These are phyloP conservation scores for Calendula officinalis DNA, from an alignment of 129 eudicot genomes.

Conservation along the genomic window DNA sequence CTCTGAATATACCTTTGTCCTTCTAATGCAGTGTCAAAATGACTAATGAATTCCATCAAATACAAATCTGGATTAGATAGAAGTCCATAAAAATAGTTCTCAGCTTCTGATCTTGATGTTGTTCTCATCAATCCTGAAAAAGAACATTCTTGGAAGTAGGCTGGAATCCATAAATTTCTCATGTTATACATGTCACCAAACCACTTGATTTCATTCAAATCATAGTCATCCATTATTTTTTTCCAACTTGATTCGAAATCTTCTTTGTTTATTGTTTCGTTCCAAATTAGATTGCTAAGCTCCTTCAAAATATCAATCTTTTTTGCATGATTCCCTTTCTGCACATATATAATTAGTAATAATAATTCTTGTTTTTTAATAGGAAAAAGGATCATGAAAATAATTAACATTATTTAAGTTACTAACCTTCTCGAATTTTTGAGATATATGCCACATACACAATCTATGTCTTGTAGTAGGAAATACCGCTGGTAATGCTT, in stretches of 20 bases:
- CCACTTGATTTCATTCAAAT: neutral
- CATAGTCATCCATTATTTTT: neutral
- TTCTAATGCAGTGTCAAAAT: neutral
- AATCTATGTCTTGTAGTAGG: neutral
- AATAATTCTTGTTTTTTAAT: too few relatives aligned
- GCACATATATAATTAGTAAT: neutral
- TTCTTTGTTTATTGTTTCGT: neutral
- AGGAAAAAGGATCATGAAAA: neutral
- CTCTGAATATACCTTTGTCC: neutral
- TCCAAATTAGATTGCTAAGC: neutral
- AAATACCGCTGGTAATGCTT: neutral
- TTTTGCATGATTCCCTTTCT: neutral
- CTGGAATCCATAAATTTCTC: neutral
- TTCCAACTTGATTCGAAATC: neutral
- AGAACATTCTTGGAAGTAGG: neutral
- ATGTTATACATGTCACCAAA: neutral
- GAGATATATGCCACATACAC: neutral
- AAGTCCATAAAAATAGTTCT: neutral
- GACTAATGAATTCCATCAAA: neutral
- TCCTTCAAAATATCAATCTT: neutral
- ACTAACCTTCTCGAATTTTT: neutral
- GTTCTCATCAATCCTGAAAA: neutral
- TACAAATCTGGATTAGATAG: too few relatives aligned
- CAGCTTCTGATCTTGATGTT: neutral
- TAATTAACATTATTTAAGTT: too few relatives aligned